A percentile compares a stretch with the other conserved stretches of the same genome.
Conservation (phyloP, 225 moss, liverwort and hornwort species). For the Thuidium tamariscinum region DNA sequence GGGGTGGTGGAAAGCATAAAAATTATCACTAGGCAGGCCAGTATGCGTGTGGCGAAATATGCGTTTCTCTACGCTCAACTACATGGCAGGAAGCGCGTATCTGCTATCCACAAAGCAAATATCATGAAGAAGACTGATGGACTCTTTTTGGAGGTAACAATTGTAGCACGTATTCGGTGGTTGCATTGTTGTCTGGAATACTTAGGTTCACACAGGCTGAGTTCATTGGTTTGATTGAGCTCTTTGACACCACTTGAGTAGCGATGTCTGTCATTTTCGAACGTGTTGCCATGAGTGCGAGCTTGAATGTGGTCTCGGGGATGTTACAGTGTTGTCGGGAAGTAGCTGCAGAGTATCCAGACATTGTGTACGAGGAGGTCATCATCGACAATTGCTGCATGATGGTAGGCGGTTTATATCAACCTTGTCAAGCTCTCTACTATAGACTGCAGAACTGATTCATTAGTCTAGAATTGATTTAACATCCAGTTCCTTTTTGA, state of each 20-base stretch:
- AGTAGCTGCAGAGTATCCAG: conserved; percentile 68
- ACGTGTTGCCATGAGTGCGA: neutral
- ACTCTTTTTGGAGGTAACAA: conserved; percentile 72
- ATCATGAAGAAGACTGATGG: conserved; percentile 99
- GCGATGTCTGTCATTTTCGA: neutral
- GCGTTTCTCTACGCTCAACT: conserved; percentile 73
- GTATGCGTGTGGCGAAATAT: conserved; percentile 83
- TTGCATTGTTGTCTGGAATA: neutral
- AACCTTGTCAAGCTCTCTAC: neutral
- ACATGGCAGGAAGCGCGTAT: conserved; percentile 87
- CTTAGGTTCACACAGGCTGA: neutral
- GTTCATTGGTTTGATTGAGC: neutral
- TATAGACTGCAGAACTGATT: neutral
- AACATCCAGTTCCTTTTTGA: neutral
- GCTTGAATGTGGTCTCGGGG: neutral
- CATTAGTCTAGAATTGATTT: neutral
- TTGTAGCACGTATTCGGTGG: neutral
- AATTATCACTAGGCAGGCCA: conserved; percentile 87
- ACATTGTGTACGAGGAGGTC: conserved; percentile 88
- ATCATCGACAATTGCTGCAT: conserved; percentile 99
- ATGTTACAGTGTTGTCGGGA: conserved; percentile 84
- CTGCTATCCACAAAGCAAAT: conserved; percentile 94
- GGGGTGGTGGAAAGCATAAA: conserved; percentile 99
- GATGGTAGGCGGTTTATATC: conserved; percentile 48
- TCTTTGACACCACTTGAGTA: neutral